Base-by-base conservation (phyloP, 1,284 basidiomycete genomes). In the Puccinia polysora region DNA sequence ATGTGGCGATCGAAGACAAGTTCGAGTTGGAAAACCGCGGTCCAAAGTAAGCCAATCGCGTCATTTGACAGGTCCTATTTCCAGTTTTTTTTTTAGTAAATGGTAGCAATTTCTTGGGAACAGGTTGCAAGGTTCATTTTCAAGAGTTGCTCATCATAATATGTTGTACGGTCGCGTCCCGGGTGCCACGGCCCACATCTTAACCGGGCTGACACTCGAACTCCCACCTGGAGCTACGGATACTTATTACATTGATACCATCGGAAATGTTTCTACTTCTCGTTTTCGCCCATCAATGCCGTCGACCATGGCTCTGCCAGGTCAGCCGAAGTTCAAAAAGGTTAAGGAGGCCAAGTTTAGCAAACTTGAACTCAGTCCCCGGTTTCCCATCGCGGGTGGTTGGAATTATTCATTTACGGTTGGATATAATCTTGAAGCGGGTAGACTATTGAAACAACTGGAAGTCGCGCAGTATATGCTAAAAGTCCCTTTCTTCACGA, bases 381-480 rank as follows among this genome's bases (percentile, higher is more conserved):
- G 96, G 45, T 99, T 94, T 80, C 96, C 96, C 7, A 78, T 99
- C 30, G 81, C 97, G 74, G 96, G 96, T 34, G 93, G 95, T 20
- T 99, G 96, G 96, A 97, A 97, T 80, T 98, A 96, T 81, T 86
- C 84, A 50, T 98, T 95, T 81, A 91, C 89, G 4, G 84, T 97
- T 12, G 96, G 96, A 2, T 99, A 89, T 85, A 92, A 97, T 77
- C 84, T 88, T 8, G 88, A 90, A 23, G 83, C 96, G 55, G 83
- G 80, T n/a, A 88, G 92, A 77, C 79, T 77, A 20, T 73, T 83
- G 50, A 80, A 78, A 74, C 70, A 88, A 15, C 34, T 12, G 84
- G 76, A 82, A 80, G 83, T 81, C 1, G 85, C 85, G 47, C 85
- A 84, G 77, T 88, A 89, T 78, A 83, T 89, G 18, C 84, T 93